Evolutionary conservation across 2,329 filamentous ascomycete genomes (phyloP).

Genomic region (Tolypocladium paradoxum): DNA sequence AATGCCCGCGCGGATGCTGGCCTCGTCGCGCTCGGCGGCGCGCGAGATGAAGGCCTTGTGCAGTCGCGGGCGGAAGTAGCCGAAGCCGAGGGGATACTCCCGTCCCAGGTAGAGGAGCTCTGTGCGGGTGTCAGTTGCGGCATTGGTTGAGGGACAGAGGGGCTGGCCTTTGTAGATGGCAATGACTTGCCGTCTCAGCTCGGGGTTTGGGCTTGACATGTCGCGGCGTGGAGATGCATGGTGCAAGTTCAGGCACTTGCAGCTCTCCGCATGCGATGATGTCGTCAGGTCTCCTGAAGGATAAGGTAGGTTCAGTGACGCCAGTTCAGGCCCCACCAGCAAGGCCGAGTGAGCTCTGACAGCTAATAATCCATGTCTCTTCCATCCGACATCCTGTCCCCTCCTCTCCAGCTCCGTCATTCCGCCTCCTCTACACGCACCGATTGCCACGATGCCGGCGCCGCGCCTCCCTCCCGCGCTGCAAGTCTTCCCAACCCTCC

Average conservation of each 20-base stretch:
- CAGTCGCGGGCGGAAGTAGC: conserved; percentile 70
- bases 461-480: conserved; percentile 7
- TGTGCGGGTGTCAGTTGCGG: conserved; percentile 20
- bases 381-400: not conserved
- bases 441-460: not conserved
- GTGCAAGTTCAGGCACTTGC: not conserved
- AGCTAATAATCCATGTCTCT: not conserved
- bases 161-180: conserved; percentile 72
- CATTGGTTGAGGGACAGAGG: not conserved
- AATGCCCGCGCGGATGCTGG: conserved; percentile 66
- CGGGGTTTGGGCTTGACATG: conserved; percentile 30
- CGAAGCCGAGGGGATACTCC: conserved; percentile 74
- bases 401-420: not conserved
- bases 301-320: no score
- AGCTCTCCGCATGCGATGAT: not conserved
- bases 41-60: conserved; percentile 80
- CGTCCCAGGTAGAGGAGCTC: conserved; percentile 77
- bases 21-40: conserved; percentile 56
- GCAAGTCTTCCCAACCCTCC: conserved; percentile 12
- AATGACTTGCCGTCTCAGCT: conserved; percentile 69
- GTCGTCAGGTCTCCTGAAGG: no score
- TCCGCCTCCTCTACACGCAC: not conserved
- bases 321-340: not conserved
- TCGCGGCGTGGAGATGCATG: not conserved
- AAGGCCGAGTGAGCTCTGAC: not conserved